Evolutionary conservation across 495 filamentous ascomycete genomes (phyloP).

Genomic region (Parmelia sp.): DNA sequence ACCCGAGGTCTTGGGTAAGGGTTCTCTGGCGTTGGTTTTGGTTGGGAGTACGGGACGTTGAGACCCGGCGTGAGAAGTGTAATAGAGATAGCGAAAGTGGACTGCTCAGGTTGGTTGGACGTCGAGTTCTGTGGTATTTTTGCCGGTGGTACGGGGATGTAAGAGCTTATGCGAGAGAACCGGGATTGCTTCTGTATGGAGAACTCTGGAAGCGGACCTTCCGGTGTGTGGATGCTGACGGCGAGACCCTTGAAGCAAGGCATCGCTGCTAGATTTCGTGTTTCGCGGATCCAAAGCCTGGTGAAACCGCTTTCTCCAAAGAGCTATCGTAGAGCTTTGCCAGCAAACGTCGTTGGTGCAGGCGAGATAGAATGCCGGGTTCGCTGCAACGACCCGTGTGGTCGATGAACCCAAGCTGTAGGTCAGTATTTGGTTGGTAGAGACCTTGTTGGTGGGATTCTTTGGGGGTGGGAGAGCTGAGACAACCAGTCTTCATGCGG

Average conservation of each 20-base stretch:
- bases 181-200: slow-evolving; percentile 91
- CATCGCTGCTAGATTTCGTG: slow-evolving; percentile 43
- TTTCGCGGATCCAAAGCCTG: background rate
- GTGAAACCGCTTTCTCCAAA: background rate
- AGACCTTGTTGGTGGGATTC: background rate
- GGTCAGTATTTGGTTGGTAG: background rate
- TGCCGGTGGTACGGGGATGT: slow-evolving; percentile 88
- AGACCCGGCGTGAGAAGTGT: slow-evolving; percentile 86
- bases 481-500: background rate
- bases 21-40: slow-evolving; percentile 63
- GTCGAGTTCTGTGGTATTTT: slow-evolving; percentile 61
- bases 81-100: slow-evolving; percentile 94
- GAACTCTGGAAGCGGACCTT: slow-evolving; percentile 82
- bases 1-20: slow-evolving; percentile 71
- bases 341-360: background rate
- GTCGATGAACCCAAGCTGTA: background rate
- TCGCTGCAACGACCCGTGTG: background rate
- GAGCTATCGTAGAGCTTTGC: background rate
- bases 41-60: slow-evolving; percentile 81
- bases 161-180: slow-evolving; percentile 85
- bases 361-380: background rate
- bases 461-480: background rate
- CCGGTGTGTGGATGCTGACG: slow-evolving; percentile 89
- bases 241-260: slow-evolving; percentile 98
- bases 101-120: slow-evolving; percentile 72